phyloP scores from a whole-genome alignment of 495 filamentous ascomycete genomes.

The Chaetomium tenue region DNA sequence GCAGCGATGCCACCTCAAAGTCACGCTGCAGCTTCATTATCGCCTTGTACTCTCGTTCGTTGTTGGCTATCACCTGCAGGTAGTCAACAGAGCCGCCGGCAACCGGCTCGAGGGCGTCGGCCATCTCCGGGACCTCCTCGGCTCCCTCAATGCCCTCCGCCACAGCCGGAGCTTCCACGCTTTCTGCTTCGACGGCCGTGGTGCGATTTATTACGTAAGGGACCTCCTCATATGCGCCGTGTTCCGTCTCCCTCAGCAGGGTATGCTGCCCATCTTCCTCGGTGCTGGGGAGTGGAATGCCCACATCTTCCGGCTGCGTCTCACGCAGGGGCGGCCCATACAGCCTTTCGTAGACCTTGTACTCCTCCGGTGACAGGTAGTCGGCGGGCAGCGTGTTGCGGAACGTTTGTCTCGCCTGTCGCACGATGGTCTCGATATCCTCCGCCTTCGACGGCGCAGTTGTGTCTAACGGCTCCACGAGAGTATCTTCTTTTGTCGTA shows the following conservation, averaged over 20 bases:
- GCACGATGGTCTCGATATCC: slow-evolving; percentile 62
- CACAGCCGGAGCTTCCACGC: slow-evolving; percentile 11
- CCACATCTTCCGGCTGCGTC: slow-evolving; percentile 57
- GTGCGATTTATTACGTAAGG: slow-evolving; percentile 39
- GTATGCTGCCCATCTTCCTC: slow-evolving; percentile 31
- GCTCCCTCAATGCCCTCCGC: slow-evolving; percentile 8
- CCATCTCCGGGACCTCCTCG: neutral
- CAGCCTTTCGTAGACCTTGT: slow-evolving; percentile 71
- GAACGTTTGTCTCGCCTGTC: slow-evolving; percentile 67
- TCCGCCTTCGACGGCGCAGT: slow-evolving; percentile 22
- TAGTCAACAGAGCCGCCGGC: slow-evolving; percentile 32
- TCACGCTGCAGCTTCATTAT: slow-evolving; percentile 51
- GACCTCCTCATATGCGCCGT: slow-evolving; percentile 62
- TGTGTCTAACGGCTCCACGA: slow-evolving; percentile 8
- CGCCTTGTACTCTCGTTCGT: slow-evolving; percentile 50
- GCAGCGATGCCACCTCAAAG: slow-evolving; percentile 52
- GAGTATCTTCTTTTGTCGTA: neutral
- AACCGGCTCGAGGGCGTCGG: slow-evolving; percentile 2
- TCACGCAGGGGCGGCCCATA: slow-evolving; percentile 68
- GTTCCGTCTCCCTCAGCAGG: slow-evolving; percentile 55
- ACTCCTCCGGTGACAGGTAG: slow-evolving; percentile 66
- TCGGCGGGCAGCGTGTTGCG: slow-evolving; percentile 76
- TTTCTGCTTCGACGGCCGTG: slow-evolving; percentile 18
- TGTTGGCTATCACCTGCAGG: slow-evolving; percentile 48
- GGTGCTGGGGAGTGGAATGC: slow-evolving; percentile 40